Evolutionary conservation across 2,329 filamentous ascomycete genomes (phyloP), one percentile per base, ranked within the genome.

Genomic region (Keithomyces neogunnii): DNA sequence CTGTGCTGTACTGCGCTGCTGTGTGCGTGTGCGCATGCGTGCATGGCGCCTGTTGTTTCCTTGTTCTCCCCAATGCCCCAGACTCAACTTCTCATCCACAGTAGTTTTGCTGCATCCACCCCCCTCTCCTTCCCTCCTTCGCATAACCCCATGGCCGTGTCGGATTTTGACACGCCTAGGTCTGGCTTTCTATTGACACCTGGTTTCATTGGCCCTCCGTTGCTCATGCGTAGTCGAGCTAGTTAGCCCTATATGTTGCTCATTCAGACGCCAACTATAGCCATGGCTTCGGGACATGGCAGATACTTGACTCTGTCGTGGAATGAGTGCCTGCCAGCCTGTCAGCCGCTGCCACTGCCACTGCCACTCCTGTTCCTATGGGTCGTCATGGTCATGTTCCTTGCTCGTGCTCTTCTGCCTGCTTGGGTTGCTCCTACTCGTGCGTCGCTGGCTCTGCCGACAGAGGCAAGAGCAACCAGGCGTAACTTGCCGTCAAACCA

Each of bases 171-270:
- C 30, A 28, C 36, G 30, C 11, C 32, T 26, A 28, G 8, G 45
- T 32, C 11, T 33, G 30, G 45, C 32, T 47, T 38, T 11, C 33
- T 33, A 33, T 47, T 47, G 36, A 39, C 44, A 26, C 36, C 11
- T 10, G 10, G 40, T 39, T 48, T 45, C 44, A 42, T 32, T 49
- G 39, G 46, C 26, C 38, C 29, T 26, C 19, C 36, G 28, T 43
- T 50, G 44, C 51, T 53, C 38, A 36, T 52, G 51, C 51, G 48
- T 50, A 13, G 45, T 38, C 19, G 46, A 40, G 45, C 33, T 50
- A 39, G 48, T 48, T 53, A 53, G 51, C 51, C 51, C 51, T 53
- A 48, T 52, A 52, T 51, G 48, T 51, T 33, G 45, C 47, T 50
- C 51, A 40, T 47, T 50, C 43, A 44, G 44, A 38, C 40, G 36